Evolutionary conservation across 2,329 filamentous ascomycete genomes (phyloP).

Genomic region (Pseudocercospora fijiensis): DNA sequence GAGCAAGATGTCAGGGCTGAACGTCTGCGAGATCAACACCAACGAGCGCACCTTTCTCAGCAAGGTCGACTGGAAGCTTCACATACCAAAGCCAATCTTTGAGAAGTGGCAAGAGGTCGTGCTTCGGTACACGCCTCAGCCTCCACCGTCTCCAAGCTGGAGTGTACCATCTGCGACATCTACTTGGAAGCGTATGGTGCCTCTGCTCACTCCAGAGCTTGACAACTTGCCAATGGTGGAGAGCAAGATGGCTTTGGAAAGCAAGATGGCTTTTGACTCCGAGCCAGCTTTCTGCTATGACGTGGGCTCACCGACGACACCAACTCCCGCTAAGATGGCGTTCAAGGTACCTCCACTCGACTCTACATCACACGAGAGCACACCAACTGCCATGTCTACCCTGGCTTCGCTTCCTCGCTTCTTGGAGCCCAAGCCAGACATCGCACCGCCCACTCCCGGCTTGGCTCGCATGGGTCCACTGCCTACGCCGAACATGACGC

Average conservation of each 20-base stretch:
- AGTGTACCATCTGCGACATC: slow-evolving; percentile 18
- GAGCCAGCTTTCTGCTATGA: slow-evolving; percentile 15
- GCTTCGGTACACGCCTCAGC: slow-evolving; percentile 71
- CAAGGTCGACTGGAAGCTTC: slow-evolving; percentile 90
- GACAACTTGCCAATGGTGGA: slow-evolving; percentile 42
- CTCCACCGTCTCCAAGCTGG: slow-evolving; percentile 33
- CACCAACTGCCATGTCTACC: slow-evolving; percentile 46
- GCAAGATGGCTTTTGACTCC: slow-evolving; percentile 10
- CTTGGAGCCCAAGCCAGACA: slow-evolving; percentile 52
- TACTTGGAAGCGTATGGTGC: slow-evolving; percentile 53
- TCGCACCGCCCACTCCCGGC: slow-evolving; percentile 54
- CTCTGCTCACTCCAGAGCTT: slow-evolving; percentile 57
- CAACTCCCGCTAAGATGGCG: slow-evolving; percentile 25
- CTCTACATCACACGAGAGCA: slow-evolving; percentile 44
- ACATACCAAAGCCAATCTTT: slow-evolving; percentile 85
- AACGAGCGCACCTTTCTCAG: slow-evolving; percentile 91
- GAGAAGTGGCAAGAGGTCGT: slow-evolving; percentile 93
- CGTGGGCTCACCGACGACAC: slow-evolving; percentile 27
- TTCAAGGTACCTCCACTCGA: slow-evolving; percentile 23
- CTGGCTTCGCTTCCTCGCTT: slow-evolving; percentile 46
- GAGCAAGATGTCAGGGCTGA: slow-evolving; percentile 98
- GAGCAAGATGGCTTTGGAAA: slow-evolving; percentile 9
- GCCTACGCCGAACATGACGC: slow-evolving; percentile 63
- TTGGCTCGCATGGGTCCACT: slow-evolving; percentile 56
- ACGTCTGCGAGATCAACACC: slow-evolving; percentile 89